A percentile compares a stretch with the other conserved stretches of the same genome.
Evolutionary conservation across 2,329 filamentous ascomycete genomes (phyloP).

Genomic region (Sporothrix brasiliensis): DNA sequence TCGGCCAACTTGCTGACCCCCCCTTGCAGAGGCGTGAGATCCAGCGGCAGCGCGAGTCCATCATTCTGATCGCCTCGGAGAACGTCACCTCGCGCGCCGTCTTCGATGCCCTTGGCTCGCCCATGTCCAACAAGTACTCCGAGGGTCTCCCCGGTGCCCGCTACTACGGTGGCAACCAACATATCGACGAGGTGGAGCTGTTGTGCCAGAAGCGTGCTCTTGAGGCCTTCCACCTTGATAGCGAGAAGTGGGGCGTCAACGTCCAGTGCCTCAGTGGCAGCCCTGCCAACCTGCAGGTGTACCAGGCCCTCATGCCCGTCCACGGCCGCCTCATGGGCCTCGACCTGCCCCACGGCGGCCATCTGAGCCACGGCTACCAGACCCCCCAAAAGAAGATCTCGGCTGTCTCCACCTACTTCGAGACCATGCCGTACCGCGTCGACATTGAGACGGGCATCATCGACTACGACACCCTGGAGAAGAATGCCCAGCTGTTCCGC

Average conservation of each 20-base stretch:
- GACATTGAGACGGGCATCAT: slow-evolving; percentile 90
- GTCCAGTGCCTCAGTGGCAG: slow-evolving; percentile 92
- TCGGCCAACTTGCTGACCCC: slow-evolving; percentile 20
- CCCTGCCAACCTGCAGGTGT: slow-evolving; percentile 96
- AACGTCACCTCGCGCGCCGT: slow-evolving; percentile 99
- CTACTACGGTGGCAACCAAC: slow-evolving; percentile 99
- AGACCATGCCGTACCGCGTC: slow-evolving; percentile 96
- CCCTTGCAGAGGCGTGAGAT: slow-evolving; percentile 77
- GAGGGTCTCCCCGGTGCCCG: slow-evolving; percentile 97
- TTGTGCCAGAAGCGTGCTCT: slow-evolving; percentile 94
- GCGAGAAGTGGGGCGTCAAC: slow-evolving; percentile 96
- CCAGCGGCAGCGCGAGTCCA: slow-evolving; percentile 95
- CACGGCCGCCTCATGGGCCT: slow-evolving; percentile 97
- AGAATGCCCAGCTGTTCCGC: slow-evolving; percentile 87
- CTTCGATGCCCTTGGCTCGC: slow-evolving; percentile 92
- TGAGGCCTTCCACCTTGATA: slow-evolving; percentile 82
- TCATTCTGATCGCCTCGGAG: slow-evolving; percentile 97
- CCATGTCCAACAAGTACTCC: slow-evolving; percentile 99
- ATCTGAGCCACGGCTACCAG: slow-evolving; percentile 97
- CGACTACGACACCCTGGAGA: slow-evolving; percentile 91
- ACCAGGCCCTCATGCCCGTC: slow-evolving; percentile 94
- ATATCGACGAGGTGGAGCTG: slow-evolving; percentile 94
- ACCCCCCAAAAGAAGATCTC: slow-evolving; percentile 96
- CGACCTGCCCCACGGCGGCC: slow-evolving; percentile 90
- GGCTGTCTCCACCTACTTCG: slow-evolving; percentile 97